Evolutionary conservation across 768 basidiomycete species (phyloP).

Genomic region (Trametes meyenii): DNA sequence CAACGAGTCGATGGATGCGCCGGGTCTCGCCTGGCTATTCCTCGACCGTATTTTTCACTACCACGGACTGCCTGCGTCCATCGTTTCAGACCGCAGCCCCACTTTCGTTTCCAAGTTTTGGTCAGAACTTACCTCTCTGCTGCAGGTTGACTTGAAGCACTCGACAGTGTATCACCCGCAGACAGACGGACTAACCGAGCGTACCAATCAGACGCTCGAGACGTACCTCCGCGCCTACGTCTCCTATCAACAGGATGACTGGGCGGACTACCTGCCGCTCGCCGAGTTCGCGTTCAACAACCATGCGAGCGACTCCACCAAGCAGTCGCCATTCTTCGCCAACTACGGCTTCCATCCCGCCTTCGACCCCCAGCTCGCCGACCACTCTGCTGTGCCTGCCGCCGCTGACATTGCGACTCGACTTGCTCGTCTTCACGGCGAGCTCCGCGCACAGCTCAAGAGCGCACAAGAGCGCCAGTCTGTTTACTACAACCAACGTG

Average conservation of each 20-base stretch:
- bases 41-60: no score
- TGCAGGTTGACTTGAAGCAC: slow-evolving; percentile 1
- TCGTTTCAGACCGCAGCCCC: slow-evolving; percentile 25
- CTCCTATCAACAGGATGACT: no score
- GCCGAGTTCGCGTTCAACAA: neutral
- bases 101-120: slow-evolving; percentile 20
- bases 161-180: neutral
- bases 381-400: slow-evolving; percentile 33
- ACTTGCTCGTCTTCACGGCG: slow-evolving; percentile 37
- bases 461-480: slow-evolving; percentile 35
- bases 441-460: slow-evolving; percentile 38
- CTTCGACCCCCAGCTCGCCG: slow-evolving; percentile 36
- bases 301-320: neutral
- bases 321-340: neutral
- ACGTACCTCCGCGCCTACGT: no score
- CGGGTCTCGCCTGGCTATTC: neutral
- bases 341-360: slow-evolving; percentile 19
- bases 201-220: no score
- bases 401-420: slow-evolving; percentile 34
- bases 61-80: slow-evolving; percentile 15
- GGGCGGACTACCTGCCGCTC: neutral
- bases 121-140: slow-evolving; percentile 3
- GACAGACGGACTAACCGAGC: no score
- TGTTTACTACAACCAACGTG: slow-evolving; percentile 34
- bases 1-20: neutral